A percentile compares a stretch with the other conserved stretches of the same genome.
These are phyloP conservation scores for Seiridium cupressi DNA, from an alignment of 2,329 filamentous ascomycete species.

Conservation along the genomic window DNA sequence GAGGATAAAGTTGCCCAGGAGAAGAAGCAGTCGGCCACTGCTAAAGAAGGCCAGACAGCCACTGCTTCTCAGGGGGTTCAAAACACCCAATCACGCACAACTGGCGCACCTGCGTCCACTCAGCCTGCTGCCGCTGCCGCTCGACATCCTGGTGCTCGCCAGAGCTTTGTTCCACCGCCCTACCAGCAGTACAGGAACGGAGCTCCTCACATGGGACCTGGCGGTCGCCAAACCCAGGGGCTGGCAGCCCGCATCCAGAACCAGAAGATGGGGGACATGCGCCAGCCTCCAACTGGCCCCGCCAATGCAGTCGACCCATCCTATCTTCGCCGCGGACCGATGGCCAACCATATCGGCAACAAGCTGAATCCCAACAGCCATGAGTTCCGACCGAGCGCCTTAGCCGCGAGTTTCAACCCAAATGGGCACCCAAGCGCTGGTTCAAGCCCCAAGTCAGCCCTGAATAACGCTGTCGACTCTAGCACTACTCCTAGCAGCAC, in stretches of 20 bases:
- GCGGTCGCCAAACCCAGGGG: slow-evolving; percentile 40
- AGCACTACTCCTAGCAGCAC: slow-evolving; percentile 26
- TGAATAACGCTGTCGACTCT: slow-evolving; percentile 45
- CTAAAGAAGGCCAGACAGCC: slow-evolving; percentile 44
- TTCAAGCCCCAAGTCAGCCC: slow-evolving; percentile 68
- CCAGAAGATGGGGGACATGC: slow-evolving; percentile 62
- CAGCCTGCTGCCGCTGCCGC: slow-evolving; percentile 13
- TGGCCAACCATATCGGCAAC: slow-evolving; percentile 49
- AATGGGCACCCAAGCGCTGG: slow-evolving; percentile 61
- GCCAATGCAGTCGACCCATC: slow-evolving; percentile 53
- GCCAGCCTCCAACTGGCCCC: slow-evolving; percentile 73
- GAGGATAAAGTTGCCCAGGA: slow-evolving; percentile 43
- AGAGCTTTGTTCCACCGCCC: slow-evolving; percentile 47
- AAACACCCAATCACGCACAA: slow-evolving; percentile 29
- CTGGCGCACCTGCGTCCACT: slow-evolving; percentile 22
- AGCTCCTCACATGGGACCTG: slow-evolving; percentile 38
- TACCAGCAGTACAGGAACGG: slow-evolving; percentile 45
- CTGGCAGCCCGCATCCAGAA: slow-evolving; percentile 50
- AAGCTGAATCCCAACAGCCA: slow-evolving; percentile 65
- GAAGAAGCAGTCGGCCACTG: slow-evolving; percentile 45
- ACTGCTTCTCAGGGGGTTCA: slow-evolving; percentile 14
- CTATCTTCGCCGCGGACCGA: slow-evolving; percentile 52
- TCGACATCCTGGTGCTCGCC: slow-evolving; percentile 48
- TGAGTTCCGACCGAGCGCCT: slow-evolving; percentile 85
- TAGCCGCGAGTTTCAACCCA: slow-evolving; percentile 78